Evolutionary conservation across 345 rosid genomes (phyloP).

Genomic region (Brassica cretica): DNA sequence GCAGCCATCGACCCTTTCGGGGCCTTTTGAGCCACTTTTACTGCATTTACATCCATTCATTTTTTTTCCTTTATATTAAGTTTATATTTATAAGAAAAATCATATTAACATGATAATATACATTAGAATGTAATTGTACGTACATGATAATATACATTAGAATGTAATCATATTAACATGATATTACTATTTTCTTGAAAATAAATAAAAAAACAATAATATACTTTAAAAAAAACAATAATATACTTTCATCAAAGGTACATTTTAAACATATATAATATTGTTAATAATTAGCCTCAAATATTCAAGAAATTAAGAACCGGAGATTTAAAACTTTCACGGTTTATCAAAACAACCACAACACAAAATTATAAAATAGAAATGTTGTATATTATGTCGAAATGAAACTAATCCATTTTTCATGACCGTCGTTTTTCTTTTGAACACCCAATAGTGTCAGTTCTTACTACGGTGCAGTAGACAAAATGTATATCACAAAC

Average conservation of each 20-base stretch:
- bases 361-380: not conserved
- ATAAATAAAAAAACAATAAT: not conserved
- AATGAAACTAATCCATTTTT: not conserved
- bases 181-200: not conserved
- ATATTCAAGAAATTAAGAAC: not conserved
- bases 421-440: not conserved
- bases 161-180: not conserved
- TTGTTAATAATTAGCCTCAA: not conserved
- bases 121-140: not conserved
- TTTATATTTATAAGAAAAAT: not conserved
- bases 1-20: conserved; percentile 48
- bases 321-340: not conserved
- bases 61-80: not conserved
- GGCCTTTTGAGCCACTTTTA: conserved; percentile 48
- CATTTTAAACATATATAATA: not conserved
- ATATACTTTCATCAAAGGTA: not conserved
- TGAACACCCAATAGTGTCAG: not conserved
- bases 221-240: not conserved
- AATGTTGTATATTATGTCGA: not conserved
- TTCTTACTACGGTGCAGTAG: not conserved
- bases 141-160: not conserved
- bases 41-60: conserved; percentile 1
- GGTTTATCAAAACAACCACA: not conserved
- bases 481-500: not conserved
- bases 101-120: not conserved